Evolutionary conservation across 345 rosid species (phyloP), one percentile per base, ranked within the genome.

Genomic region (Ceriops zippeliana): DNA sequence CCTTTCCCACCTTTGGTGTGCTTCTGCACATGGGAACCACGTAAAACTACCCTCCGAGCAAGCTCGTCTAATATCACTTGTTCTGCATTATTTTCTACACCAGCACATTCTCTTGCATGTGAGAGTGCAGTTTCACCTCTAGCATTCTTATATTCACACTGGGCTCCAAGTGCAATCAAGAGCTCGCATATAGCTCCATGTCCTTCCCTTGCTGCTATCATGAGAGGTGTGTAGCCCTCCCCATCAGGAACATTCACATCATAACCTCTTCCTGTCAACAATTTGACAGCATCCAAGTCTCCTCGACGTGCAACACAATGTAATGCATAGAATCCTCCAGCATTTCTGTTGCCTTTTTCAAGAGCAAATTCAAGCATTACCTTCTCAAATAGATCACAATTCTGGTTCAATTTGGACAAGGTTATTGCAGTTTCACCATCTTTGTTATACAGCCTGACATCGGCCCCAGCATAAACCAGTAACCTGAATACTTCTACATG

Each of bases 271-370:
- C 83, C 84, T 27, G 80, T 76, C 76, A 95, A 72, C 67, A 91
- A 79, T 74, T 73, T 73, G 60, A 83, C 97, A 5, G 99, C 96
- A 46, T 80, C 88, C 46, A 84, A 38, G 65, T 89, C 99, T 58
- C 98, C 97, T 47, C 83, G 90, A 59, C 99, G 88, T 17, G 98
- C 98, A 32, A 93, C 99, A 60, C 91, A 95, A 69, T 95, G 99
- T 73, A 95, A 75, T 5, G 99, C 99, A 49, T 82, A 86, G 82
- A 95, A 95, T 27, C 97, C 97, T 27, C 88, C 89, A 2, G 88
- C 86, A 73, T 85, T 74, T 61, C 69, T 77, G 58, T 80, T 87
- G 35, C 97, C 99, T 73, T 84, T 87, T 78, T 95, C 96, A 1
- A 92, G 90, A 7, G 97, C 90, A 65, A 83, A 89, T 72, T 95